phyloP scores from a whole-genome alignment of 2,329 filamentous ascomycete species.

The Sodiomyces alkalinus region DNA sequence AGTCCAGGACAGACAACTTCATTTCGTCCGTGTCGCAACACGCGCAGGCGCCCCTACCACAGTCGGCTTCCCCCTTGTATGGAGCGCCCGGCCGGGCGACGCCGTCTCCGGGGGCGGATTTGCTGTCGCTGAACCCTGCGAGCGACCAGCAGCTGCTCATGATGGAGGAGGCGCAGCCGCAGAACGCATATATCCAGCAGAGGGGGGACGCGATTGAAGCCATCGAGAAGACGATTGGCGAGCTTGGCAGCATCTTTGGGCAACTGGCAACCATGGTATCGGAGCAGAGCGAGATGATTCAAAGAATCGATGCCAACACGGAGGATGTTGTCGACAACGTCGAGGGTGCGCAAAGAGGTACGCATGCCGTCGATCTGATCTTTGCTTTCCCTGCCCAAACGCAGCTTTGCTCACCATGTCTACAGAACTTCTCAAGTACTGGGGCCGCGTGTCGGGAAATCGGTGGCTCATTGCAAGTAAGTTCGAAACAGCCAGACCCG shows the following conservation, averaged over 20 bases:
- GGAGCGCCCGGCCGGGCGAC: constrained; percentile 56
- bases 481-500: too few relatives aligned
- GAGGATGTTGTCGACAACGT: constrained; percentile 98
- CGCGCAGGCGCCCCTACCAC: constrained; percentile 47
- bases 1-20: constrained; percentile 89
- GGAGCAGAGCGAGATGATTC: constrained; percentile 95
- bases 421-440: constrained; percentile 82
- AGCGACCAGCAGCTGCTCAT: constrained; percentile 79
- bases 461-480: constrained; percentile 71
- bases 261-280: constrained; percentile 94
- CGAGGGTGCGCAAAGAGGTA: constrained; percentile 68
- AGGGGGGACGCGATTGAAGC: constrained; percentile 91
- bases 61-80: constrained; percentile 77
- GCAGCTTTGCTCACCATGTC: not conserved
- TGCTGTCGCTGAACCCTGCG: constrained; percentile 70
- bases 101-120: constrained; percentile 53
- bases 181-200: constrained; percentile 83
- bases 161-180: constrained; percentile 82
- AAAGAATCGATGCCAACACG: constrained; percentile 91
- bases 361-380: not conserved
- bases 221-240: constrained; percentile 88
- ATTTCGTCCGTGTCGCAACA: constrained; percentile 78
- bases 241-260: constrained; percentile 80
- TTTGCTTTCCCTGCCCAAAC: not conserved
- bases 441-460: constrained; percentile 86